A percentile compares a stretch with the other conserved stretches of the same genome.
phyloP scores from a whole-genome alignment of 805 yeast genomes.

The Suhomyces canberraensis region DNA sequence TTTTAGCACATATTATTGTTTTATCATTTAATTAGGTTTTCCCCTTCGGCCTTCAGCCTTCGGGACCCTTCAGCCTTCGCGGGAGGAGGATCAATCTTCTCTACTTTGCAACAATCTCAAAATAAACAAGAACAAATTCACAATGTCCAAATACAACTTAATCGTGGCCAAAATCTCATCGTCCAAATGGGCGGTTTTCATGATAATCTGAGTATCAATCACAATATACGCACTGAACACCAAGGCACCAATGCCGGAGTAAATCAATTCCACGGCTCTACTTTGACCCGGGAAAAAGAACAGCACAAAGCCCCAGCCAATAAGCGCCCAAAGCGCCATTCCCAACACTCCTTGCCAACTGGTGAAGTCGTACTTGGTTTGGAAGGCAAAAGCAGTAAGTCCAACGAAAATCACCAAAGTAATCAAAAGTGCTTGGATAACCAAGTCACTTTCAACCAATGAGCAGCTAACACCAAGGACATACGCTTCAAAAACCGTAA shows the following conservation, averaged over 20 bases:
- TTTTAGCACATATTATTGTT: too few species aligned
- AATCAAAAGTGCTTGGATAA: constrained; percentile 67
- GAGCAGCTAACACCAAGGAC: constrained; percentile 66
- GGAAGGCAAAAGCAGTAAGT: constrained; percentile 71
- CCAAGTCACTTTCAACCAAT: constrained; percentile 56
- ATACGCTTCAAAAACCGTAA: constrained; percentile 75
- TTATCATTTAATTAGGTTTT: too few species aligned
- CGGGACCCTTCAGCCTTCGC: too few species aligned
- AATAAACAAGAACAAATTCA: constrained; percentile 76
- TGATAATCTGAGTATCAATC: constrained; percentile 76
- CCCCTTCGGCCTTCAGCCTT: too few species aligned
- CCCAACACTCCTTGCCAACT: constrained; percentile 58
- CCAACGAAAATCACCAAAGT: constrained; percentile 74
- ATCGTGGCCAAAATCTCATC: constrained; percentile 84
- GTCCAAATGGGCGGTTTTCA: constrained; percentile 73
- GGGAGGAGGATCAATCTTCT: constrained; percentile 1
- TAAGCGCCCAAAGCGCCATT: constrained; percentile 60
- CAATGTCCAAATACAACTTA: constrained; percentile 72
- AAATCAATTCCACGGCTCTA: constrained; percentile 58
- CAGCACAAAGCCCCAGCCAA: constrained; percentile 68
- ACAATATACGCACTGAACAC: constrained; percentile 69
- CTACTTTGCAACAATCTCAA: constrained; percentile 54
- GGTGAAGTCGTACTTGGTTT: constrained; percentile 71
- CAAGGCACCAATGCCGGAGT: constrained; percentile 71
- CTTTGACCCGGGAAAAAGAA: constrained; percentile 60